Conservation (phyloP, 2,329 filamentous ascomycete genomes). For the Colletotrichum sp. region DNA sequence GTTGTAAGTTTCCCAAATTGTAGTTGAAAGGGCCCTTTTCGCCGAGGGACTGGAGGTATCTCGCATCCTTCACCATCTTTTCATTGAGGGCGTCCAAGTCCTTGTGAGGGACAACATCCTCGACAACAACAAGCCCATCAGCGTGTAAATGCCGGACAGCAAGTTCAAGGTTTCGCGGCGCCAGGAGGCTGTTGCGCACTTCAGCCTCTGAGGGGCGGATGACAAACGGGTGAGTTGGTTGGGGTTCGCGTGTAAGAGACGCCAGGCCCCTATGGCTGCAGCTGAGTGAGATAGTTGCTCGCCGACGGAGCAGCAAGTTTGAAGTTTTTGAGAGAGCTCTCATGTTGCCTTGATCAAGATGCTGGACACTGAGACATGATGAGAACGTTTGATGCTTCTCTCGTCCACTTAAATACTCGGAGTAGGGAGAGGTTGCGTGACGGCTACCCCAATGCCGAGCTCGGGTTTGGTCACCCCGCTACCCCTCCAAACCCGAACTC, state of each 20-base stretch:
- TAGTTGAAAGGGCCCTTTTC: constrained; percentile 66
- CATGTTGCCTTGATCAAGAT: not conserved
- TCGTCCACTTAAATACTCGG: not conserved
- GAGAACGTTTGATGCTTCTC: not conserved
- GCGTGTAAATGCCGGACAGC: constrained; percentile 55
- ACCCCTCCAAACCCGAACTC: constrained; percentile 32
- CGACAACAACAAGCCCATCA: constrained; percentile 62
- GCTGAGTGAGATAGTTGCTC: not conserved
- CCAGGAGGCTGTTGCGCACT: constrained; percentile 28
- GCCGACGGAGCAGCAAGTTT: not conserved
- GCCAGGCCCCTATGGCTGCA: not conserved
- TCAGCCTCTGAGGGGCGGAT: constrained; percentile 36
- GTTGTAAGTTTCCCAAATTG: constrained; percentile 66
- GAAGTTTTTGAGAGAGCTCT: not conserved
- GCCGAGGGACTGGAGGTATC: constrained; percentile 51
- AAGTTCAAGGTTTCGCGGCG: constrained; percentile 57
- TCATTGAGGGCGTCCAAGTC: constrained; percentile 60
- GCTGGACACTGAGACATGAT: not conserved
- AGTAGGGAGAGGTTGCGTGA: not conserved
- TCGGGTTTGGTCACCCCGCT: constrained; percentile 16
- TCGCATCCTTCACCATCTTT: constrained; percentile 65
- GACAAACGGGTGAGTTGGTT: constrained; percentile 19
- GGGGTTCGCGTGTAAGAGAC: not conserved
- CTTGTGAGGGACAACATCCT: constrained; percentile 54
- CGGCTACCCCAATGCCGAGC: constrained; percentile 26